These are phyloP conservation scores for Aspergillus ellipticus DNA, from an alignment of 495 filamentous ascomycete genomes.

Conservation along the genomic window DNA sequence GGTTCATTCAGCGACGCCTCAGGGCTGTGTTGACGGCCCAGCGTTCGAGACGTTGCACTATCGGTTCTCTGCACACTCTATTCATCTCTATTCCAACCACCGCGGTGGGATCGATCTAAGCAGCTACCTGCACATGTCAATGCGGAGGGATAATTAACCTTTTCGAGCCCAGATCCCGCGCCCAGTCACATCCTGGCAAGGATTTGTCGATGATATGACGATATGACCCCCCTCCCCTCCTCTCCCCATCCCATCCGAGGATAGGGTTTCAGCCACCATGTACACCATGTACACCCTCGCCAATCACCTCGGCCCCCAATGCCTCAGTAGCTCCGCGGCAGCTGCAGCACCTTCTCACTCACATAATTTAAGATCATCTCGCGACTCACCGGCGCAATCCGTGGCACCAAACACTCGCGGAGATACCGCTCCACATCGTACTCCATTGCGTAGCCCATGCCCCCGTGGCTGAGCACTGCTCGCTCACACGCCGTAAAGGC, in stretches of 20 bases:
- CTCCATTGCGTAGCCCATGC: conserved; percentile 76
- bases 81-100: no score
- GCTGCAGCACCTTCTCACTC: conserved; percentile 63
- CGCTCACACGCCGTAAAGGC: conserved; percentile 72
- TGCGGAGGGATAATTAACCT: no score
- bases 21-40: no score
- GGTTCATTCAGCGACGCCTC: no score
- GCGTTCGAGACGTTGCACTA: no score
- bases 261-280: not conserved
- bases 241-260: not conserved
- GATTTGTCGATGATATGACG: no score
- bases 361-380: conserved; percentile 82
- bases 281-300: not conserved
- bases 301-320: not conserved
- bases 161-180: no score
- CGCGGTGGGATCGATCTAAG: no score
- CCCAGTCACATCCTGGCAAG: no score
- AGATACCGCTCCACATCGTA: conserved; percentile 78
- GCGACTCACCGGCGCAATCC: conserved; percentile 70
- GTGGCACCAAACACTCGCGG: conserved; percentile 68
- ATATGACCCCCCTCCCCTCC: no score
- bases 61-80: no score
- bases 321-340: conserved; percentile 51
- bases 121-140: no score
- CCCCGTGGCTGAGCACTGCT: conserved; percentile 63